Base-by-base conservation (phyloP, 2,329 filamentous ascomycete genomes). In the Scedosporium apiospermum region DNA sequence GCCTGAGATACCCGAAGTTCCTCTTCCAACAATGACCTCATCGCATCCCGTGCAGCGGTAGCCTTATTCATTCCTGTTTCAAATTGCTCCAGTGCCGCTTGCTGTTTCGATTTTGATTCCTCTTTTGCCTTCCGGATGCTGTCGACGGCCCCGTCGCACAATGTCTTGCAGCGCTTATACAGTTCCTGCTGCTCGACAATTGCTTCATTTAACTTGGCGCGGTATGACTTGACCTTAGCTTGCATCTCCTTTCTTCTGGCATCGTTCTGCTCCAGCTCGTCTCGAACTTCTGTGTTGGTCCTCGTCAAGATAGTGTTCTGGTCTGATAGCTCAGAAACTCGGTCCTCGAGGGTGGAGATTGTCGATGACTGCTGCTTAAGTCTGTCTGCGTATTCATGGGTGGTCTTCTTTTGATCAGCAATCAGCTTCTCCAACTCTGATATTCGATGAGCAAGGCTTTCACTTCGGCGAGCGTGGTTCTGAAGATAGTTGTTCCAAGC, bases 181-280 rank as follows among this genome's bases (percentile, higher is more conserved):
- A 82, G 70, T 4, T 67, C 67, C 63, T 82, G 78, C 30, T 83
- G 80, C 63, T 83, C 80, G 1, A 66, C 64, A 7, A 78, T 76
- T 1, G 77, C 76, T 58, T 76, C 70, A 62, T 81, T 80, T n/a
- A 83, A 67, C 16, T 75, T 75, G 3, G 68, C 65, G 61, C 70
- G 75, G 63, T 73, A 76, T 1, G 66, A 66, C 5, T 68, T 69
- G 53, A 73, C 68, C 62, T 73, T 80, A 9, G 74, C 72, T 58
- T 75, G 68, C 1, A 78, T 64, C 21, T 67, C 69, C 6, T 63
- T 62, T 2, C 75, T 46, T 7, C 71, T 67, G 1, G 67, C 64
- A 4, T 69, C 69, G 1, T 74, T 68, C 0, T 67, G 63, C 3
- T 67, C 64, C 1, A 77, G 64, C 30, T 76, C 67, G 4, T 64